Evolutionary conservation across 83 land plant species (phyloP).

Genomic region (Diphasiastrum complanatum): DNA sequence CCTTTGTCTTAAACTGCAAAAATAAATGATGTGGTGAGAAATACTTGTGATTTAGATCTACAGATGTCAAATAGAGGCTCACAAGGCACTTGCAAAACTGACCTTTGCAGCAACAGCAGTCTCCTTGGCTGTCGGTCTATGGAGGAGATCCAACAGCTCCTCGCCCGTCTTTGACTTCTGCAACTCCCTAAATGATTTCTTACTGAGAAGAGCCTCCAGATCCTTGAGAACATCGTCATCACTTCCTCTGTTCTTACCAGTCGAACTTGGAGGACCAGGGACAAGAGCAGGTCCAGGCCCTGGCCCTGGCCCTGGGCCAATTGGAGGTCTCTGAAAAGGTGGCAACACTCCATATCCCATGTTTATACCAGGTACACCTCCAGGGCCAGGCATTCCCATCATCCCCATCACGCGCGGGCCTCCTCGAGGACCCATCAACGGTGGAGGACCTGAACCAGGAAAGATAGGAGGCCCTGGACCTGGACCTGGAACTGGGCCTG

Average conservation of each 20-base stretch:
- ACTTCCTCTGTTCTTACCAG: conserved; percentile 38
- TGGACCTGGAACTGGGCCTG: conserved; percentile 29
- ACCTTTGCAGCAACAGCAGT: conserved; percentile 96
- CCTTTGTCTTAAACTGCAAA: conserved; percentile 85
- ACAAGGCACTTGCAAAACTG: conserved; percentile 2
- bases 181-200: conserved; percentile 67
- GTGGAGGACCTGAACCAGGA: conserved; percentile 38
- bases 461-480: conserved; percentile 44
- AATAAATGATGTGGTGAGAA: not conserved
- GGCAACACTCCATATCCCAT: conserved; percentile 32
- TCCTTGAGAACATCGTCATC: conserved; percentile 78
- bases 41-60: not conserved
- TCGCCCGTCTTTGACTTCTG: conserved; percentile 84
- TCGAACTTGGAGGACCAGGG: not conserved
- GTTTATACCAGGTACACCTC: conserved; percentile 25
- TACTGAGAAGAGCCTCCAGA: conserved; percentile 63
- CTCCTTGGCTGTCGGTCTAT: conserved; percentile 90
- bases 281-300: conserved; percentile 23
- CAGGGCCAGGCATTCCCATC: conserved; percentile 59
- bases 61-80: not conserved
- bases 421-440: conserved; percentile 43
- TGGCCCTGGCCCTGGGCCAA: conserved; percentile 19
- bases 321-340: conserved; percentile 44
- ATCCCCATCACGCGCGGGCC: conserved; percentile 50
- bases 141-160: conserved; percentile 86